Base-by-base conservation (phyloP, 495 filamentous ascomycete genomes). In the Emericellopsis terricola region DNA sequence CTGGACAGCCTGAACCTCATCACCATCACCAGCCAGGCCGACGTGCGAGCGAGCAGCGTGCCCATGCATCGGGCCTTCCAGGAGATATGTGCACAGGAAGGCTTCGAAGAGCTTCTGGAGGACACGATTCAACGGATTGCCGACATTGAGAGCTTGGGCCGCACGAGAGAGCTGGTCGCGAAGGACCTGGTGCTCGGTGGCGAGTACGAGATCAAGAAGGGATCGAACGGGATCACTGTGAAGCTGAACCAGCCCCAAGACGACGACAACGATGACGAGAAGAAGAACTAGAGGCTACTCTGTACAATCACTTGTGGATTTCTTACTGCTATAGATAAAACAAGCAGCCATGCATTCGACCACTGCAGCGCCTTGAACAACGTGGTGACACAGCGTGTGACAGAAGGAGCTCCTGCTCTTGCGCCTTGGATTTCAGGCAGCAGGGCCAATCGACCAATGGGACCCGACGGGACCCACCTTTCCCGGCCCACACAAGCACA, bases 1-100 rank as follows among this genome's bases (percentile, higher is more conserved):
- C 84, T 94, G 46, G 91, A 97, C 51, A 78, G 89, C 38, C 69
- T 86, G 34, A 96, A 96, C 46, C 70, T 97, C 30, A 94, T 97
- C 56, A 92, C 82, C 20, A 96, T 97, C 46, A 84, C 87, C 40
- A 81, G 74, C 19, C 66, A 71, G 17, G 83, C 85, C 19, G 78
- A 77, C 59, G 89, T 97, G 1, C 74, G 91, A 15, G 89, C 89
- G 4, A 85, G 92, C 55, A 84, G 77, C 3, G 89, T 96, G 23
- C 89, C 89, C 8, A 97, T 97, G 89, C 81, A 87, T 55, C 71
- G 71, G 28, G 89, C 91, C 0, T 94, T 97, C 53, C 67, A 70
- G 19, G 68, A 85, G 41, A 81, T 97, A 4, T 89, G 82, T 32
- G 45, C 53, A 3, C 44, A 70, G 33, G 62, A 67, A 18, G 77